These are phyloP conservation scores for Remersonia thermophila DNA, from an alignment of 2,329 filamentous ascomycete species.

Conservation along the genomic window DNA sequence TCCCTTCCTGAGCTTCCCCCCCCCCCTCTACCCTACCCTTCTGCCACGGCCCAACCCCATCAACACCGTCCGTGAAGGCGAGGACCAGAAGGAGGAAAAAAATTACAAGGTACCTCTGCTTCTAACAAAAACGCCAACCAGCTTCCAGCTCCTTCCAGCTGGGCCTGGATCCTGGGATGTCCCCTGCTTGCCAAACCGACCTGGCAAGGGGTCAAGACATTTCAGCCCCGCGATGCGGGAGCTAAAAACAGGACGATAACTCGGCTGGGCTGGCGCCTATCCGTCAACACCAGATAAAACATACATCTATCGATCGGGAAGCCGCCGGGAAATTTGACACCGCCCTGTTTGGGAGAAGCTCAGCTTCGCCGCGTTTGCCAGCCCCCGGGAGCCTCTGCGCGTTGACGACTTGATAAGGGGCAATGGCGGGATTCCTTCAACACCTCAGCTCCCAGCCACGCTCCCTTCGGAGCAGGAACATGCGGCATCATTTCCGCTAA, in stretches of 20 bases:
- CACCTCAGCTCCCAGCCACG: too few species aligned
- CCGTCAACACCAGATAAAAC: constrained; percentile 9
- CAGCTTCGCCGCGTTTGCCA: too few species aligned
- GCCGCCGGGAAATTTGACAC: constrained; percentile 15
- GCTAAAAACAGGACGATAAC: constrained; percentile 16
- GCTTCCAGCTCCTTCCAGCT: background rate
- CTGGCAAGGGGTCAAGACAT: constrained; percentile 4
- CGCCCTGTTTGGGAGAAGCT: constrained; percentile 9
- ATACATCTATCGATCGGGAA: constrained; percentile 14
- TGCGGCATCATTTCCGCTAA: too few species aligned
- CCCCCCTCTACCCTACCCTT: too few species aligned
- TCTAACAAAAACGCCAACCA: constrained; percentile 5
- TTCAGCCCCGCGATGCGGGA: constrained; percentile 21
- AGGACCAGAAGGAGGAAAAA: too few species aligned
- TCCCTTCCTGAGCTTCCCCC: too few species aligned
- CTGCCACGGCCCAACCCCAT: too few species aligned
- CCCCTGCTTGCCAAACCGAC: constrained; percentile 11
- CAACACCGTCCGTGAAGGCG: too few species aligned
- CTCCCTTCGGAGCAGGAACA: too few species aligned
- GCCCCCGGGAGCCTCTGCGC: background rate
- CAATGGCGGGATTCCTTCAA: too few species aligned
- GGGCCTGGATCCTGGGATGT: constrained; percentile 1
- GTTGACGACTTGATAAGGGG: background rate
- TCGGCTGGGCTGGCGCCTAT: too few species aligned
- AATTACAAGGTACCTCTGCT: constrained; percentile 5